Percentiles rank a stretch among this genome's conserved stretches.
Conservation (phyloP, 441 rosid genomes). For the Gossypium trilobum region DNA sequence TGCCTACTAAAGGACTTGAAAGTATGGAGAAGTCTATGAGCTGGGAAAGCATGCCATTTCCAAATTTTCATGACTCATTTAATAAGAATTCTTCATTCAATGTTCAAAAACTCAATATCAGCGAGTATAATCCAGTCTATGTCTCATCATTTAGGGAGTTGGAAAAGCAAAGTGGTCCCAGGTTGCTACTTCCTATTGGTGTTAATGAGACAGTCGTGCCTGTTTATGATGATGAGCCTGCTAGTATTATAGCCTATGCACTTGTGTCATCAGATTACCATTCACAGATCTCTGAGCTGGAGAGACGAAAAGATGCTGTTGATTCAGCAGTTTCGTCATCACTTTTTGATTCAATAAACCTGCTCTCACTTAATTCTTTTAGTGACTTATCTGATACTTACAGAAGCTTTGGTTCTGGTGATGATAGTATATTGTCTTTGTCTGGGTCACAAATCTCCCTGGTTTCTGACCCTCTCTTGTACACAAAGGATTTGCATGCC, state of each 20-base stretch:
- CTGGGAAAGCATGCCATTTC: constrained; percentile 39
- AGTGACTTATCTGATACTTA: constrained; percentile 42
- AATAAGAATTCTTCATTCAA: constrained; percentile 32
- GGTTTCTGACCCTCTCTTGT: constrained; percentile 37
- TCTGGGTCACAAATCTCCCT: constrained; percentile 46
- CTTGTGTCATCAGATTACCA: constrained; percentile 46
- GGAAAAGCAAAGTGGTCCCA: constrained; percentile 42
- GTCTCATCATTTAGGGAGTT: constrained; percentile 40
- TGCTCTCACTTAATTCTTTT: constrained; percentile 37
- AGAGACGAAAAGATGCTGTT: constrained; percentile 43
- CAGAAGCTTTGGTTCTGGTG: constrained; percentile 45
- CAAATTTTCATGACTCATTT: constrained; percentile 35
- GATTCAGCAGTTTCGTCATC: constrained; percentile 42
- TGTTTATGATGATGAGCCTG: constrained; percentile 55
- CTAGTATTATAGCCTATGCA: constrained; percentile 55
- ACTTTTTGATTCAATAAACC: constrained; percentile 42
- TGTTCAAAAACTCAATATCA: constrained; percentile 38
- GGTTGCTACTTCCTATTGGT: constrained; percentile 52
- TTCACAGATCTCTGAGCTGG: constrained; percentile 45
- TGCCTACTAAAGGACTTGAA: constrained; percentile 24
- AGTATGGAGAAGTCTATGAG: constrained; percentile 27
- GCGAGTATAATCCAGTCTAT: constrained; percentile 39
- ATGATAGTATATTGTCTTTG: constrained; percentile 33
- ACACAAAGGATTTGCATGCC: constrained; percentile 47
- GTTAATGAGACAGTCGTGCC: constrained; percentile 43